A percentile compares a stretch with the other conserved stretches of the same genome.
These are phyloP conservation scores for Cymbopogon citratus DNA, from an alignment of 176 grass and related monocot genomes.

Conservation along the genomic window DNA sequence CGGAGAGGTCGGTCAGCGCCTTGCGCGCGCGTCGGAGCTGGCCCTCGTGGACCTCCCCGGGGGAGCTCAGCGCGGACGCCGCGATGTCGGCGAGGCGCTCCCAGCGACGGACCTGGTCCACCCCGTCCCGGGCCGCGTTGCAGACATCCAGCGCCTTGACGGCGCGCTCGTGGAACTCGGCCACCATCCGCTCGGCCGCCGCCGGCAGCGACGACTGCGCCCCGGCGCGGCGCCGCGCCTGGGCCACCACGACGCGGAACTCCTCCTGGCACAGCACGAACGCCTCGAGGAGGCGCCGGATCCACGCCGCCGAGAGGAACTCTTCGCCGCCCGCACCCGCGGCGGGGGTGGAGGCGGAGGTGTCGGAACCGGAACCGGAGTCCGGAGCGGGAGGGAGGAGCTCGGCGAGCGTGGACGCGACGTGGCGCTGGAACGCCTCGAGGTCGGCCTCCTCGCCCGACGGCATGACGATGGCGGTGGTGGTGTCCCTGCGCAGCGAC, in stretches of 20 bases:
- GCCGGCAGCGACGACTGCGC: conserved; percentile 21
- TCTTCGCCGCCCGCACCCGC: not conserved
- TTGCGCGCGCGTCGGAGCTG: conserved; percentile 75
- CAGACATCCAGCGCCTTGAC: conserved; percentile 92
- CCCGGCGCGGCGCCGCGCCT: conserved; percentile 44
- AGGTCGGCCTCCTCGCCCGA: conserved; percentile 48
- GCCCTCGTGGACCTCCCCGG: conserved; percentile 18
- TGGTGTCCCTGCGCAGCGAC: conserved; percentile 51
- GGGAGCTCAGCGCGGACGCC: conserved; percentile 37
- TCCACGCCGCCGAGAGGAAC: not conserved
- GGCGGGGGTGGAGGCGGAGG: not conserved
- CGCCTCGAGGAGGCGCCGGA: not conserved
- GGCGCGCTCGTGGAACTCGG: conserved; percentile 68
- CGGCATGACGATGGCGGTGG: not conserved
- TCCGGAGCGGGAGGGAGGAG: conserved; percentile 22
- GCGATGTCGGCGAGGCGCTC: conserved; percentile 72
- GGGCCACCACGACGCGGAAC: conserved; percentile 62
- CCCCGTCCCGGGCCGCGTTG: conserved; percentile 78
- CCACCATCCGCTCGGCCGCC: conserved; percentile 24
- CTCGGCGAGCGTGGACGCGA: conserved; percentile 51
- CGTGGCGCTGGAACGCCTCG: conserved; percentile 72
- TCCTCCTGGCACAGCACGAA: conserved; percentile 56
- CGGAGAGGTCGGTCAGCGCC: conserved; percentile 65
- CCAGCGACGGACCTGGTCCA: conserved; percentile 77
- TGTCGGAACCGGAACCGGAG: not conserved